Conservation (phyloP, 106 monocot species). For the Allium sativum region DNA sequence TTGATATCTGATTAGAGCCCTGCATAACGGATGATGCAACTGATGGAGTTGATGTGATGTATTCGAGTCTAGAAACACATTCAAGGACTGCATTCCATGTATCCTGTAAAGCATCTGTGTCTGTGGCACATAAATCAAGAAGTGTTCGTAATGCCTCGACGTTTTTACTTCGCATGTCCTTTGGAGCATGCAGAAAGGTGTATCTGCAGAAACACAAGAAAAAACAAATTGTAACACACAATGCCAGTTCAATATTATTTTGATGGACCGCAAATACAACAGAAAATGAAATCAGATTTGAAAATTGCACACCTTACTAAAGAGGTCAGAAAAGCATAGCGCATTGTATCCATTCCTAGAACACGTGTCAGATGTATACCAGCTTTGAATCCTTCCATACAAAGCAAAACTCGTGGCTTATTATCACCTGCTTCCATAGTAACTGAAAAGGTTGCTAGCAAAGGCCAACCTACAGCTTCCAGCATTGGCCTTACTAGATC, state of each 20-base stretch:
- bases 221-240: neutral
- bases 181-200: conserved; percentile 97
- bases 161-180: conserved; percentile 95
- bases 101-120: conserved; percentile 77
- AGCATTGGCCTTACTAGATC: conserved; percentile 95
- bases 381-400: conserved; percentile 91
- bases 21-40: conserved; percentile 91
- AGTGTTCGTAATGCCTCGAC: conserved; percentile 89
- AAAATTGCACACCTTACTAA: conserved; percentile 53
- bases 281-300: neutral
- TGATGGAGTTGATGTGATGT: conserved; percentile 68
- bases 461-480: conserved; percentile 97
- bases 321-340: conserved; percentile 94
- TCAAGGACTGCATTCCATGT: conserved; percentile 99
- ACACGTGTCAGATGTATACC: conserved; percentile 80
- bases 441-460: conserved; percentile 95
- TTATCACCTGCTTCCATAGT: conserved; percentile 91
- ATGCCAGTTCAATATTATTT: neutral
- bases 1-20: conserved; percentile 95
- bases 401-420: conserved; percentile 72
- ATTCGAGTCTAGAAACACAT: conserved; percentile 95
- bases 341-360: conserved; percentile 98
- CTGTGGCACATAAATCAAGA: conserved; percentile 58
- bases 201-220: conserved; percentile 43
- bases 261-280: conserved; percentile 1